phyloP scores from a whole-genome alignment of 345 rosid genomes.

The Gossypium rotundifolium region DNA sequence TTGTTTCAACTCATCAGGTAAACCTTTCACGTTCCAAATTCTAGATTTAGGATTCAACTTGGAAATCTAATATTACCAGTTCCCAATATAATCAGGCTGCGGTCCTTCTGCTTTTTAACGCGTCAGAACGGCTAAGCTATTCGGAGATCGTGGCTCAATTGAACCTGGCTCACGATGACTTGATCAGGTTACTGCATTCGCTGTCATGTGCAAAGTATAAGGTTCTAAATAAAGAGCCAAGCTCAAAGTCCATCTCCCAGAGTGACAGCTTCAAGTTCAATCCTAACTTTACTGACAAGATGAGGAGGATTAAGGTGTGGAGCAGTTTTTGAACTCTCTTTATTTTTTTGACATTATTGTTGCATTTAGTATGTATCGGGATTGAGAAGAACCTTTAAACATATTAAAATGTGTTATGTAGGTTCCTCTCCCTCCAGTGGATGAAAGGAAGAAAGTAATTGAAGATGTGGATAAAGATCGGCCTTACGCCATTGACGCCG shows the following conservation, averaged over 20 bases:
- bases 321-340: background rate
- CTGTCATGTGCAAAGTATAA: conserved; percentile 76
- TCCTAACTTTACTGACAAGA: conserved; percentile 68
- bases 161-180: conserved; percentile 75
- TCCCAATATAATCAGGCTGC: conserved; percentile 53
- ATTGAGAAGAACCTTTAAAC: background rate
- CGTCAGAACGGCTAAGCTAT: conserved; percentile 69
- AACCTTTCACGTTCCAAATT: background rate
- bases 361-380: background rate
- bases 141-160: conserved; percentile 74
- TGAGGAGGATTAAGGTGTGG: conserved; percentile 49
- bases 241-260: conserved; percentile 47
- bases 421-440: conserved; percentile 93
- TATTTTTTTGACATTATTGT: background rate
- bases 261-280: conserved; percentile 60
- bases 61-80: background rate
- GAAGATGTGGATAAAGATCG: conserved; percentile 95
- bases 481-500: conserved; percentile 91
- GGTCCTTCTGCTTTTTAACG: conserved; percentile 71
- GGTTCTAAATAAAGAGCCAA: conserved; percentile 63
- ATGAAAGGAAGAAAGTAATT: conserved; percentile 85
- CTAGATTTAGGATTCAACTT: background rate
- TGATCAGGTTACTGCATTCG: conserved; percentile 83
- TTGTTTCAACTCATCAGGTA: conserved; percentile 83
- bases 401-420: conserved; percentile 14